Base-by-base conservation (phyloP, 305 asterid species). In the Striga hermonthica region DNA sequence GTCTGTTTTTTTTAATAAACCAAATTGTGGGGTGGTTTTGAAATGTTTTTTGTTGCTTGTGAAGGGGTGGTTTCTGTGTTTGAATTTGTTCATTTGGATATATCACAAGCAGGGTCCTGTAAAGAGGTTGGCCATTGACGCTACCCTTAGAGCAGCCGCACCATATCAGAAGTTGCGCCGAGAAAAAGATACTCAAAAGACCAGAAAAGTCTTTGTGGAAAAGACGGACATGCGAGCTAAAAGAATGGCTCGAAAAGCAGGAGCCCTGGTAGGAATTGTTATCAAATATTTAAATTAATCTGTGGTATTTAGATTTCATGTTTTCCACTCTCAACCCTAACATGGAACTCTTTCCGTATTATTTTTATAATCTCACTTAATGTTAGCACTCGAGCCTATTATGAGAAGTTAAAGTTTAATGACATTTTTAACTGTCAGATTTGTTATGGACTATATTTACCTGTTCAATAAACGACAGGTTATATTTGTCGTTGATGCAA, bases 201-300 rank as follows among this genome's bases (percentile, higher is more conserved):
- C 9, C 76, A 83, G 89, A 57, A 87, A 84, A 82, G 99, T 94
- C 62, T 94, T 65, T 72, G 96, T 94, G 11, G 99, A 94, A 81
- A 90, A 94, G 79, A 58, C 96, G 13, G 99, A 94, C 78, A 94
- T 94, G 95, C 84, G 99, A 69, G 99, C 97, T 59, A 94, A 94
- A 82, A 81, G 99, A 77, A 94, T 94, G 99, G 99, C 99, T 60
- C 86, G 99, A 31, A 94, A 90, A 85, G 97, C 99, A 44, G 99
- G 99, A 82, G 99, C 99, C 69, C 79, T 94, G 99, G 99, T 94
- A 90, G 47, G 74, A 71, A 70, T 75, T 50, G 36, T 62, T 62
- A 36, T 56, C 39, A 31, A 53, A 5, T 31, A 22, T 22, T 22
- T 9, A 34, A 10, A 4, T 36, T 36, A 12, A 54, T 44, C 54